Evolutionary conservation across 148 eudicot species (phyloP), one percentile per base, ranked within the genome.

Genomic region (Camellia granthamiana): DNA sequence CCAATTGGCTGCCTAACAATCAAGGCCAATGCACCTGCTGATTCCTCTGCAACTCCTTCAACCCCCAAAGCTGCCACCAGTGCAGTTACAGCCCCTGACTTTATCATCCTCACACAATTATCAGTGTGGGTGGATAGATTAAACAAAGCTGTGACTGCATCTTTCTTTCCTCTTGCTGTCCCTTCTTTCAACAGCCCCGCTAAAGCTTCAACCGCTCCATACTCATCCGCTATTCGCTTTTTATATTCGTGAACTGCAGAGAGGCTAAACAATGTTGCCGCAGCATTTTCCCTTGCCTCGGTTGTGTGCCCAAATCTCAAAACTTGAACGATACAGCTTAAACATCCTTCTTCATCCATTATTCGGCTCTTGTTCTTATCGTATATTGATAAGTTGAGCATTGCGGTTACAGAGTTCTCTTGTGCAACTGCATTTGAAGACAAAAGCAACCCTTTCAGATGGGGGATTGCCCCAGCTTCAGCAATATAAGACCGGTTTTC

Each of bases 381-480:
- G 73, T 88, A 84, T n/a, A 94, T 94, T 0, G 98, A 94, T 13
- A 94, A 69, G 79, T 94, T 94, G 3, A 94, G 86, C 84, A 94
- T 82, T 18, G 98, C 98, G 10, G 98, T 94, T 38, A 94, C 98
- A 3, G 98, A 91, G 78, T 92, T 92, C 86, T 94, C 98, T 78
- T 94, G 98, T 70, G 97, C 93, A 79, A 85, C 81, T 7, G 90
- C 84, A 77, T 90, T 87, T 3, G 67, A 19, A n/a, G 94, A 92
- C 5, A 78, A 73, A 71, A 94, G 87, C 43, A 94, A 83, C 81
- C 38, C 83, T 77, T 87, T 88, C 54, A 94, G 84, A 79, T 84
- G 89, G 41, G 94, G 97, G 41, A 94, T 88, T 42, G 91, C 94
- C 4, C 98, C 98, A 12, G 93, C 92, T 81, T 92, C 93, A 2